These are phyloP conservation scores for Zasmidium cellare DNA, from an alignment of 2,329 filamentous ascomycete species.

Conservation along the genomic window DNA sequence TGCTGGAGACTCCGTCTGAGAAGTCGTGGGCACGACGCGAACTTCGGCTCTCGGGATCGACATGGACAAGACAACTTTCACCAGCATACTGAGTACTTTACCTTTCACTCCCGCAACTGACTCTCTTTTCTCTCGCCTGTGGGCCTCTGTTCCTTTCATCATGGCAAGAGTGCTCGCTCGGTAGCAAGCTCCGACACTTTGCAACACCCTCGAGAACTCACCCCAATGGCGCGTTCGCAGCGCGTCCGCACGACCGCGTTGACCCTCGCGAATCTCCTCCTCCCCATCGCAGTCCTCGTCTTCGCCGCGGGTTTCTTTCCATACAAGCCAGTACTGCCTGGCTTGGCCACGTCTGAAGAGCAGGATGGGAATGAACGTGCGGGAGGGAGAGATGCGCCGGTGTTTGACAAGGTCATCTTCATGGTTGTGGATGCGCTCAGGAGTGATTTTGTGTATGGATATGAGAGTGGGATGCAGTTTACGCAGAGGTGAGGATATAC, in stretches of 20 bases:
- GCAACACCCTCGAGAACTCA: not conserved
- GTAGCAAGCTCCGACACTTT: too few relatives aligned
- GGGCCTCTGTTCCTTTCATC: too few relatives aligned
- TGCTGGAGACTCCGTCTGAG: too few relatives aligned
- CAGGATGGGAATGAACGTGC: slow-evolving; percentile 16
- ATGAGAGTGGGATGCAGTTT: slow-evolving; percentile 77
- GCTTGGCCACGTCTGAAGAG: slow-evolving; percentile 59
- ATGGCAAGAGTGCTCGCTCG: too few relatives aligned
- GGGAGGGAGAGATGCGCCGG: slow-evolving; percentile 47
- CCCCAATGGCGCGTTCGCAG: slow-evolving; percentile 20
- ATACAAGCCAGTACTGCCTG: slow-evolving; percentile 90
- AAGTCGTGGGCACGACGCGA: too few relatives aligned
- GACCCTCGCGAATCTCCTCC: slow-evolving; percentile 68
- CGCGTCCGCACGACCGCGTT: slow-evolving; percentile 47
- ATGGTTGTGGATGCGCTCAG: slow-evolving; percentile 97
- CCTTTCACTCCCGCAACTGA: too few relatives aligned
- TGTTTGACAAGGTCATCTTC: slow-evolving; percentile 88
- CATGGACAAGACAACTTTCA: too few relatives aligned
- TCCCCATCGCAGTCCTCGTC: slow-evolving; percentile 65
- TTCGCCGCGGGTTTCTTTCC: slow-evolving; percentile 96
- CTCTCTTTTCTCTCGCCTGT: too few relatives aligned
- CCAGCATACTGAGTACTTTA: too few relatives aligned
- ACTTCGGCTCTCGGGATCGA: too few relatives aligned
- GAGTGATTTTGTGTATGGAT: slow-evolving; percentile 90
- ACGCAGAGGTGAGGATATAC: slow-evolving; percentile 69